These are phyloP conservation scores for Kalmusia sp. DNA, from an alignment of 2,329 filamentous ascomycete species.

Conservation along the genomic window DNA sequence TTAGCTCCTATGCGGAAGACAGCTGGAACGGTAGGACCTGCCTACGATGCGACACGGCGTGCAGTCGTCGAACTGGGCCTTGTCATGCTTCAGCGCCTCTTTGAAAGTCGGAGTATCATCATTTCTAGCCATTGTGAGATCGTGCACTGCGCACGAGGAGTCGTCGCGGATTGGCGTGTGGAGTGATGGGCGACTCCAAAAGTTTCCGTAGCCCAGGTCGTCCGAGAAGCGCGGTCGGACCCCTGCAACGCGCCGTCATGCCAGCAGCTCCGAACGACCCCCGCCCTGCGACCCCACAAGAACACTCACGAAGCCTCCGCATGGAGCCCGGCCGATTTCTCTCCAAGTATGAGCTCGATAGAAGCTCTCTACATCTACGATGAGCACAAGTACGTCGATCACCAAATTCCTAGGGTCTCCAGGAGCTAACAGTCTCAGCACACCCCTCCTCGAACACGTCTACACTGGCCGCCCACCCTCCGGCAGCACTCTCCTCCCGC, in stretches of 20 bases:
- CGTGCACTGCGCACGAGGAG: not conserved
- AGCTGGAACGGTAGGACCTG: conserved; percentile 43
- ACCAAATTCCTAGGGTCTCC: not conserved
- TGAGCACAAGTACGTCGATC: conserved; percentile 88
- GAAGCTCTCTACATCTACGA: conserved; percentile 98
- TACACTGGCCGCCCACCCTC: conserved; percentile 84
- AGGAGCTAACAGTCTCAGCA: conserved; percentile 61
- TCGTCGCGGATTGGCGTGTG: not conserved
- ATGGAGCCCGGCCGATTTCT: conserved; percentile 24
- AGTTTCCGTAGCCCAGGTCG: not conserved
- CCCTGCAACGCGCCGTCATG: conserved; percentile 7
- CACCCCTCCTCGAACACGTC: conserved; percentile 83
- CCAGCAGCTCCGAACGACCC: conserved; percentile 33
- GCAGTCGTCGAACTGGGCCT: conserved; percentile 65
- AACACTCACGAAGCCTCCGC: conserved; percentile 10
- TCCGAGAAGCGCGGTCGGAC: conserved; percentile 1
- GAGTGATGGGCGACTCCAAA: not conserved
- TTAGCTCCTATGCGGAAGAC: not conserved
- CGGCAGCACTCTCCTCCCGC: conserved; percentile 77
- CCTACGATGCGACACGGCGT: conserved; percentile 74
- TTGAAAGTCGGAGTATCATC: conserved; percentile 33
- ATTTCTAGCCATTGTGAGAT: conserved; percentile 21
- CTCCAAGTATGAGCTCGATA: conserved; percentile 68
- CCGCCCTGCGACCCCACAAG: conserved; percentile 24
- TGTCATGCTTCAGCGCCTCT: conserved; percentile 40